A percentile compares a stretch with the other conserved stretches of the same genome.
Conservation (phyloP, 768 basidiomycete species). For the Pisolithus marmoratus region DNA sequence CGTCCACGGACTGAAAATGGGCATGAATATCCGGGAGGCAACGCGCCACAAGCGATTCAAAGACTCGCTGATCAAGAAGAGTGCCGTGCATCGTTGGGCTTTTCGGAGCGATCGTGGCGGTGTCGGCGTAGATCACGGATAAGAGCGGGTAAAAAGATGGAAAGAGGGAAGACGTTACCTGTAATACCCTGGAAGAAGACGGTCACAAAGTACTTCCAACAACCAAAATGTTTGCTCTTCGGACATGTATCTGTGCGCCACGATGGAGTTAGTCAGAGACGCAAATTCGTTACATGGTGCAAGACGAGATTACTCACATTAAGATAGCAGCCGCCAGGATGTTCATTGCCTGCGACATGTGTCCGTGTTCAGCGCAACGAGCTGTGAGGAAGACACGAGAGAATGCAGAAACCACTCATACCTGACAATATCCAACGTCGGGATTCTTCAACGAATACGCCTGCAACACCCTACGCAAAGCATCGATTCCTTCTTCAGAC, state of each 20-base stretch:
- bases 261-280: too few relatives aligned
- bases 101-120: conserved; percentile 1
- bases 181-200: conserved; percentile 96
- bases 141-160: too few relatives aligned
- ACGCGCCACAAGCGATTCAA: conserved; percentile 86
- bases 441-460: conserved; percentile 97
- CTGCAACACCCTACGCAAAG: conserved; percentile 83
- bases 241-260: conserved; percentile 81
- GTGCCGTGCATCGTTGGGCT: conserved; percentile 99
- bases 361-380: neutral
- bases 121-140: neutral
- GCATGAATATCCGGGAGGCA: conserved; percentile 93
- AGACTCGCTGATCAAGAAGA: conserved; percentile 95
- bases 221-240: conserved; percentile 99
- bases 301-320: conserved; percentile 48
- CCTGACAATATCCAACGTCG: conserved; percentile 92
- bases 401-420: conserved; percentile 21
- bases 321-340: conserved; percentile 94
- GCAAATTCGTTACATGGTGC: neutral
- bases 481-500: conserved; percentile 75
- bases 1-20: conserved; percentile 85
- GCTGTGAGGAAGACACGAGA: neutral
- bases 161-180: conserved; percentile 45
- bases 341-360: conserved; percentile 77
- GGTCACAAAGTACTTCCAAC: conserved; percentile 89